Base-by-base conservation (phyloP, 345 rosid species). In the Durio zibethinus region DNA sequence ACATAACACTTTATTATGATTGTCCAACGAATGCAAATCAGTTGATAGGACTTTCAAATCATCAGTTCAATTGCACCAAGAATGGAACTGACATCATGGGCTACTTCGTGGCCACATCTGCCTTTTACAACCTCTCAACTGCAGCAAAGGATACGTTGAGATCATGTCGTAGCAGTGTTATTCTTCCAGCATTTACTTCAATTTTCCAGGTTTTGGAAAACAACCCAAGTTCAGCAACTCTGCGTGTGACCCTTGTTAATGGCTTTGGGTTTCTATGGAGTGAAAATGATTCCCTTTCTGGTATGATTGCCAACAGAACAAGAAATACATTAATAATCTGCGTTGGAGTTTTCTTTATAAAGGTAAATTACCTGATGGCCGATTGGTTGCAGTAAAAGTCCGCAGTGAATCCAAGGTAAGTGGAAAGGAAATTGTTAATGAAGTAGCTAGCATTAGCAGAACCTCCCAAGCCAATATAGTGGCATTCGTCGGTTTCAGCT, bases 391-490 rank as follows among this genome's bases (percentile, higher is more conserved):
- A 7, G 74, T 71, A 2, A 71, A 71, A 52, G 60, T 71, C 60
- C 56, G 48, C 16, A 47, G 7, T 7, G 74, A 71, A 47, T 45
- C 74, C 23, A 71, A 48, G 38, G 74, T 42, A 23, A 4, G 8
- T 27, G 74, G 74, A 14, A 42, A 48, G 40, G 74, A 71, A 33
- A 48, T 71, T n/a, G 33, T 71, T 43, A 71, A 71, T 48, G 74
- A 71, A 48, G 74, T 48, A 0, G 74, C 74, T 2, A 71, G 59
- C 59, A 71, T 71, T 45, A 52, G 57, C 1, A 48, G 57, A 71
- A 71, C 74, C 23, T 71, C 74, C 23, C 74, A 71, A 48, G 74
- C 48, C 15, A 71, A 71, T 33, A 18, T 71, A 45, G 74, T 71
- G 0, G 1, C 59, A 14, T 52, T 71, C 23, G 2, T 68, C 5